Evolutionary conservation across 345 rosid species (phyloP), one percentile per base, ranked within the genome.

Genomic region (Boechera retrofracta): DNA sequence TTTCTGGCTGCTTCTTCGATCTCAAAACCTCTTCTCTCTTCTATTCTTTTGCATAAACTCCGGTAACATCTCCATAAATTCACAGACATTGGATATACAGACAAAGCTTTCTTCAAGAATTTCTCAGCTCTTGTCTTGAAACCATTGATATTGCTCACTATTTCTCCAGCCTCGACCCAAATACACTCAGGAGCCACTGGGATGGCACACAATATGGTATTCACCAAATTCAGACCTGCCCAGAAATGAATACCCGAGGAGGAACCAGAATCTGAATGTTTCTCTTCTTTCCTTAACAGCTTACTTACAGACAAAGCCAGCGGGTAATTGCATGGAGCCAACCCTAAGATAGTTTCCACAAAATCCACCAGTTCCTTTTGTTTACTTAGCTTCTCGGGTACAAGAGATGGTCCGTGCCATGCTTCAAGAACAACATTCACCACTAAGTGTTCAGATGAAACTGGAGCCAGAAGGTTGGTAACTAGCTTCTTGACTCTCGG

Each of bases 141-240:
- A 45, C 86, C 88, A 0, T 72, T 64, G 47, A 81, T 73, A 24
- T 42, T 79, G 60, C 80, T 77, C 83, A 95, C 65, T 64, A 86
- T 74, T 11, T 54, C 82, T 1, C 91, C 92, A 75, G 96, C 89
- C 64, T 89, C 91, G 1, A 86, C 93, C 98, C 94, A 95, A 49
- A 77, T 80, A 71, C 63, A 81, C 86, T 91, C 99, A 0, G 98
- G 97, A 59, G 98, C 88, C 48, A 92, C 59, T n/a, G 98, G 98
- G 33, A 94, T 42, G 3, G 90, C 92, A 48, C 85, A 89, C 57
- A 86, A 88, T 33, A 94, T 61, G 15, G 96, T 74, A 31, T 75
- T 79, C 10, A 83, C 83, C 80, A 94, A 75, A 55, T 79, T 80
- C 28, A 86, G 81, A 82, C 89, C 75, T 7, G 91, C 87, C 99